Conservation (phyloP, 2,329 filamentous ascomycete species). For the Elsinoe arachidis region DNA sequence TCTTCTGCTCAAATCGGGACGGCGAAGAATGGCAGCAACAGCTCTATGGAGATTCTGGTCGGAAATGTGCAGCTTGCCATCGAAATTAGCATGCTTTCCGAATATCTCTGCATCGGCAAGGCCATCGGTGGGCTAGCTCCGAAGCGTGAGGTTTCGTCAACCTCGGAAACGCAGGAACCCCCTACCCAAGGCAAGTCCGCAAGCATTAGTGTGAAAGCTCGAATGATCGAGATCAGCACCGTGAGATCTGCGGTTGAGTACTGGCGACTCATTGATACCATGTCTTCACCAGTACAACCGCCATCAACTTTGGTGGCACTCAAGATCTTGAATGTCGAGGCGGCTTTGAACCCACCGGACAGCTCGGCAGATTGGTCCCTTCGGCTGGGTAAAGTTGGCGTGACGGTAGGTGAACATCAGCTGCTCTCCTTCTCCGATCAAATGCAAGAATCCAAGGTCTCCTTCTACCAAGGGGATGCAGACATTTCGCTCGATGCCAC, state of each 20-base stretch:
- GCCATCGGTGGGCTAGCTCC: not conserved
- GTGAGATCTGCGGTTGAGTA: not conserved
- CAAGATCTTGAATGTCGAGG: not conserved
- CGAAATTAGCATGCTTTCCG: slow-evolving; percentile 6
- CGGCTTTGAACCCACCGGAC: not conserved
- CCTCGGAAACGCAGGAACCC: not conserved
- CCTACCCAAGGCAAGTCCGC: not conserved
- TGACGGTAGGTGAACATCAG: not conserved
- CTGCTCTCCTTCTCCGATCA: slow-evolving; percentile 4
- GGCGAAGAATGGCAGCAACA: not conserved
- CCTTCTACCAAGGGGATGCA: slow-evolving; percentile 12
- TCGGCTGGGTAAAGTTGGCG: not conserved
- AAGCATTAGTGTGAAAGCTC: not conserved
- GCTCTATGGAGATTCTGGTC: not conserved
- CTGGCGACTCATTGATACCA: not conserved
- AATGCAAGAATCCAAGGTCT: slow-evolving; percentile 4
- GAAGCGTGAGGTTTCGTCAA: not conserved
- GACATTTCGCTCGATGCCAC: slow-evolving; percentile 19
- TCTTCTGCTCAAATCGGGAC: not conserved
- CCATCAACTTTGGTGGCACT: not conserved
- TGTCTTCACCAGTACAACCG: not conserved
- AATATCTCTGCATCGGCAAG: slow-evolving; percentile 5
- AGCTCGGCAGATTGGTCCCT: not conserved
- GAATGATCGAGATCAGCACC: not conserved
- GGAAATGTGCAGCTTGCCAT: not conserved